Evolutionary conservation across 2,329 filamentous ascomycete species (phyloP), one percentile per base, ranked within the genome.

Genomic region (Xylariaceae sp.): DNA sequence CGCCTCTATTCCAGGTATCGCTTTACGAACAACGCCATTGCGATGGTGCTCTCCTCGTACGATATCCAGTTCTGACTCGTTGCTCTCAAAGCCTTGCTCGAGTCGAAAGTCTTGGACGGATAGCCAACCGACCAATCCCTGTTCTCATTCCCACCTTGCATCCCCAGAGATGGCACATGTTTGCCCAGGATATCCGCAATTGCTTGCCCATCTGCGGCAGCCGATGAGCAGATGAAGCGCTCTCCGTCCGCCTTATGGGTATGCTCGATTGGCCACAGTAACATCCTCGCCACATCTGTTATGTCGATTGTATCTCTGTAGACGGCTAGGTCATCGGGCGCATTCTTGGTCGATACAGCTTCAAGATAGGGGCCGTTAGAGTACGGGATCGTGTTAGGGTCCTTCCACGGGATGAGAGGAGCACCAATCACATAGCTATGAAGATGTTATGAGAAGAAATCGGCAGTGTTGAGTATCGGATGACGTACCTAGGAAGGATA

Each of bases 11-110:
- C 7, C 22, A 61, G 54, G 42, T 59, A 61, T 18, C 51, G 52
- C 35, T 48, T 32, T 5, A 63, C 10, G 12, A 57, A 57, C 27
- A 46, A 44, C 31, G 58, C 54, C 15, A 58, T 50, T 33, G 62
- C 56, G 4, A 57, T 7, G 19, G 62, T 53, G 27, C 50, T 62
- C 47, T 64, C 54, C 48, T 67, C 62, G 43, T 65, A 65, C 6
- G 63, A 61, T 5, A 65, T 68, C 55, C 63, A 71, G 5, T 61
- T 59, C 54, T 62, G 52, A 0, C 64, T 65, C 1, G 64, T 66
- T 11, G 55, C 54, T 48, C 47, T 48, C 6, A 61, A 53, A 1
- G 62, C 61, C 50, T 70, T 70, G 19, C 47, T 56, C 2, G 54
- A 54, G 43, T 65, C 60, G 19, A 62, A 66, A 11, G n/a, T 36